These are phyloP conservation scores for Malassezia arunalokei DNA, from an alignment of 1,284 basidiomycete species.

Conservation along the genomic window DNA sequence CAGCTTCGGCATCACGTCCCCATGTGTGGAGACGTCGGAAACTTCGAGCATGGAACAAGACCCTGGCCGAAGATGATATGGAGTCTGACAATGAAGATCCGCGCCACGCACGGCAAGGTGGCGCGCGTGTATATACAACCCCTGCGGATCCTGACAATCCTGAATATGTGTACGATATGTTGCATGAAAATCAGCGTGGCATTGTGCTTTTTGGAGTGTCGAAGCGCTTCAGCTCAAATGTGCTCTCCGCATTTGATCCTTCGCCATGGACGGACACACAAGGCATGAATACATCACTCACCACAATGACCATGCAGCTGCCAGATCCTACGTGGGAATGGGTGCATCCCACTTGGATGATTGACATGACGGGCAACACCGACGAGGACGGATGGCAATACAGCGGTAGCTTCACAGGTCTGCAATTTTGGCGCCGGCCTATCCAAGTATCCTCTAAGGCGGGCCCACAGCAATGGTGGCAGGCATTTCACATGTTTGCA, in stretches of 20 bases:
- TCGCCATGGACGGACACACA: slow-evolving; percentile 34
- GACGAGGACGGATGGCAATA: slow-evolving; percentile 46
- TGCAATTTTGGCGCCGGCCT: slow-evolving; percentile 6
- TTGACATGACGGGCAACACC: slow-evolving; percentile 45
- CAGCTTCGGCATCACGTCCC: neutral
- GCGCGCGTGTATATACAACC: slow-evolving; percentile 1
- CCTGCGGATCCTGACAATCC: neutral
- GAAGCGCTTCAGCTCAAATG: slow-evolving; percentile 35
- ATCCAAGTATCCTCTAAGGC: slow-evolving; percentile 1
- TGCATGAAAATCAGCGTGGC: slow-evolving; percentile 43
- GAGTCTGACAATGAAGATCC: slow-evolving; percentile 13
- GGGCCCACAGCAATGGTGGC: slow-evolving; percentile 5
- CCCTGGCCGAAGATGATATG: slow-evolving; percentile 17
- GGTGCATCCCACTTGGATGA: slow-evolving; percentile 41
- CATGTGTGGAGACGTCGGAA: slow-evolving; percentile 6
- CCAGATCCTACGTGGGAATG: slow-evolving; percentile 45
- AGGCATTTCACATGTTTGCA: slow-evolving; percentile 1
- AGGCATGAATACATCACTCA: slow-evolving; percentile 32
- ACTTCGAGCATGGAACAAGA: slow-evolving; percentile 5
- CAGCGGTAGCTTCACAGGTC: slow-evolving; percentile 28
- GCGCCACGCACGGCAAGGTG: neutral
- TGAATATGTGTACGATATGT: slow-evolving; percentile 30
- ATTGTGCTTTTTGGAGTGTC: slow-evolving; percentile 40
- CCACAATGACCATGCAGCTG: slow-evolving; percentile 40
- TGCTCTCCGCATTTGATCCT: slow-evolving; percentile 39